Evolutionary conservation across 305 asterid genomes (phyloP), one percentile per base, ranked within the genome.

Genomic region (Euphrasia arctica): DNA sequence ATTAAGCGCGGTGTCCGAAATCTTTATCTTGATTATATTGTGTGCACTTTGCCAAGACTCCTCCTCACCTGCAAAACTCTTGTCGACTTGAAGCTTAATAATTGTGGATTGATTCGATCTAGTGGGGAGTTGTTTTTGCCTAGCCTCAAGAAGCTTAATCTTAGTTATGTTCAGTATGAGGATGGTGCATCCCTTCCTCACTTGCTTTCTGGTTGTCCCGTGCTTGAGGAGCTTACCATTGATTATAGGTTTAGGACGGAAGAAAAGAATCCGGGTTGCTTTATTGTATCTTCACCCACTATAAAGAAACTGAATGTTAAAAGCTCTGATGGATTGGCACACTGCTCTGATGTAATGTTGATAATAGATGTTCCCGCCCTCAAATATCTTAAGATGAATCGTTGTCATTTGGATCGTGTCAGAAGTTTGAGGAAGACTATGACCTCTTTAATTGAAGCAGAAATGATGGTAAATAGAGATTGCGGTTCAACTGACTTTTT

Each of bases 21-120:
- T 54, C 58, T 54, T 9, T 3, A 54, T 54, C 0, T 54, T 15
- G 3, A 18, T 6, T 2, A 2, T 3, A 18, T 18, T 18, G 0
- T 18, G 22, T 18, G 22, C 8, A 36, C 42, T 2, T 9, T 15
- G 11, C 58, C 32, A 4, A 29, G 29, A 0, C 32, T 10, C 58
- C 2, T 54, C 58, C 25, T 54, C 58, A 54, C 58, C 29, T 54
- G 58, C 32, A 54, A 54, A 18, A 54, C 27, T 25, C 27, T 25
- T 25, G 27, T 25, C 27, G 27, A 25, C 27, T 25, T 25, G 27
- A 25, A 25, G 27, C 27, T 25, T 25, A 1, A 0, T 25, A 25
- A 25, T 25, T 25, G 27, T 25, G 27, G 27, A 25, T 0, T 25
- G 2, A 25, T 25, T 1, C 27, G 2, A 1, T 25, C 27, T 0